phyloP scores from a whole-genome alignment of 306 rosid species.

The Pyrus communis region DNA sequence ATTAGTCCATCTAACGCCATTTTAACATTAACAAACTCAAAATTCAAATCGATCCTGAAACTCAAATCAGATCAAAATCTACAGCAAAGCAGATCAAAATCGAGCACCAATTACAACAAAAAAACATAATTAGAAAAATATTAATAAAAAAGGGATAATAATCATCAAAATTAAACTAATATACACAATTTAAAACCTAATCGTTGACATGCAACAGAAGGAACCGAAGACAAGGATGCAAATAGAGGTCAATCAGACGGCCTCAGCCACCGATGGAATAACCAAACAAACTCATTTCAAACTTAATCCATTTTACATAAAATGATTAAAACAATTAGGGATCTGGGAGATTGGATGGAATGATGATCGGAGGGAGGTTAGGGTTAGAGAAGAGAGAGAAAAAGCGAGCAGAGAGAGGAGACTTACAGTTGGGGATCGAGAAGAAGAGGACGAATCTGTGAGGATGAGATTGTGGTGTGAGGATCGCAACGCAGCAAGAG shows the following conservation, averaged over 20 bases:
- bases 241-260: conserved; percentile 5
- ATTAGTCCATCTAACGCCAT: background rate
- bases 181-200: conserved; percentile 24
- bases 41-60: background rate
- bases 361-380: conserved; percentile 4
- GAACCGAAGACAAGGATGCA: conserved; percentile 15
- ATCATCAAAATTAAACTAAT: background rate
- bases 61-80: background rate
- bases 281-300: background rate
- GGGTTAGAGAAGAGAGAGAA: conserved; percentile 26
- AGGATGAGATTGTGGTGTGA: conserved; percentile 55
- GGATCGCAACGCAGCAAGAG: conserved; percentile 45
- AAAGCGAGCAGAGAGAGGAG: conserved; percentile 10
- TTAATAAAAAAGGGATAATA: background rate
- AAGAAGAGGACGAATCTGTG: conserved; percentile 43
- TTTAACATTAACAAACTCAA: background rate
- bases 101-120: conserved; percentile 1
- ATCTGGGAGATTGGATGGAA: conserved; percentile 30
- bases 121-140: background rate
- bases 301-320: too few species aligned
- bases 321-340: conserved; percentile 28
- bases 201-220: conserved; percentile 22
- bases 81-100: conserved; percentile 26
- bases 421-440: conserved; percentile 76
- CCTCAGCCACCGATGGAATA: background rate